These are phyloP conservation scores for Solanum acaule DNA, from an alignment of 257 asterid genomes.

Conservation along the genomic window DNA sequence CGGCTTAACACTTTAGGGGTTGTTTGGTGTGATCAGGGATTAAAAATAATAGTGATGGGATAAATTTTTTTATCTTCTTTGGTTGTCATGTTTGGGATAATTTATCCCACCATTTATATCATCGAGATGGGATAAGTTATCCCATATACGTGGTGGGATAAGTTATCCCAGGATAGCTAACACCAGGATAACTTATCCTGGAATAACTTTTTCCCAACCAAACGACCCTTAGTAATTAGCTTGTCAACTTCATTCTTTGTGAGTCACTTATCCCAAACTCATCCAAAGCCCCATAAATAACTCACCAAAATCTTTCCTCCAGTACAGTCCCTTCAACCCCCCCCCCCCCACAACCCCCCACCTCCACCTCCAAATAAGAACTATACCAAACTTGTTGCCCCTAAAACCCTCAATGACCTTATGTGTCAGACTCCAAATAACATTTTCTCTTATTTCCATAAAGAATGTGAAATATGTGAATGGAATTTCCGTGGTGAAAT, in stretches of 20 bases:
- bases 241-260: not conserved
- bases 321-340: not conserved
- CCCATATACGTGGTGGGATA: too few relatives aligned
- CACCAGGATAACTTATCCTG: too few relatives aligned
- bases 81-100: too few relatives aligned
- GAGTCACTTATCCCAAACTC: not conserved
- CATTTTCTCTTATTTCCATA: not conserved
- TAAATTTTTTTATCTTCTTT: too few relatives aligned
- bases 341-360: not conserved
- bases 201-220: too few relatives aligned
- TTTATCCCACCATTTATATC: too few relatives aligned
- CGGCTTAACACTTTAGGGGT: not conserved
- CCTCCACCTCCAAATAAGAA: not conserved
- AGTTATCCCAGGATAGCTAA: too few relatives aligned
- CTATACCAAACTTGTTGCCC: not conserved
- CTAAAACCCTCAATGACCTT: not conserved
- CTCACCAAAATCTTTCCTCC: not conserved
- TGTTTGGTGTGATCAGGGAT: too few relatives aligned
- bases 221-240: not conserved
- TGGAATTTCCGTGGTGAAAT: not conserved
- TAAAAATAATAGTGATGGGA: too few relatives aligned
- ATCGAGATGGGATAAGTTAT: too few relatives aligned
- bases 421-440: not conserved
- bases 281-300: not conserved
- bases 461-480: not conserved